Base-by-base conservation (phyloP, 2,329 filamentous ascomycete species). In the Rhynchosporium graminicola region DNA sequence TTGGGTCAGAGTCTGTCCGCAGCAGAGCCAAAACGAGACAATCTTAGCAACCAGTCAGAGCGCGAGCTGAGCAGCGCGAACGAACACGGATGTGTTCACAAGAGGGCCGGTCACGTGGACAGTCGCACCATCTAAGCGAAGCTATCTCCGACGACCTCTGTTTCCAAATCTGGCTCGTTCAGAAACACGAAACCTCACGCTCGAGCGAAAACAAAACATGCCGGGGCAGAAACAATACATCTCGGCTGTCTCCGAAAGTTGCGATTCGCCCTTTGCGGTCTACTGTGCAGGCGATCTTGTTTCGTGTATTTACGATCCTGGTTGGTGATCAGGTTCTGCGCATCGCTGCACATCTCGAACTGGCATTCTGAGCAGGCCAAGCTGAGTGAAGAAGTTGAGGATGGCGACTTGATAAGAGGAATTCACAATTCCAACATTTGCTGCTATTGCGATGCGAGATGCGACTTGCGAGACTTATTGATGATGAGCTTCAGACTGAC, bases 101-200 rank as follows among this genome's bases (percentile, higher is more conserved):
- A 40, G 51, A 20, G 26, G 20, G 5, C 10, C n/a, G 3, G 2
- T 54, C 51, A 54, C 51, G 51, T 54, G 51, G n/a, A 9, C 3
- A n/a, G 51, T 54, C 36, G n/a, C 51, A 54, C 51, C 36, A 54
- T 42, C 8, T 42, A 54, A 42, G 36, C 51, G 51, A 54, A 20
- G 1, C 4, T 29, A n/a, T 54, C 51, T 54, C 51, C 2, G 51
- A 42, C 51, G 36, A 54, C 51, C 33, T 13, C 15, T 36, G 51
- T 54, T 33, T 57, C 54, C 54, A 46, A 20, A 20, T 20, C 20
- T 20, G 20, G 20, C 20, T 20, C 20, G 20, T 20, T 20, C 20
- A 20, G 20, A 20, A 40, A 69, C 54, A 57, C 54, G 54, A 57
- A 57, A 57, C 54, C 36, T 54, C 43, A 40, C 54, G 54, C 54